These are phyloP conservation scores for Pinus albicaulis DNA, from an alignment of 75 land plant species.

Conservation along the genomic window DNA sequence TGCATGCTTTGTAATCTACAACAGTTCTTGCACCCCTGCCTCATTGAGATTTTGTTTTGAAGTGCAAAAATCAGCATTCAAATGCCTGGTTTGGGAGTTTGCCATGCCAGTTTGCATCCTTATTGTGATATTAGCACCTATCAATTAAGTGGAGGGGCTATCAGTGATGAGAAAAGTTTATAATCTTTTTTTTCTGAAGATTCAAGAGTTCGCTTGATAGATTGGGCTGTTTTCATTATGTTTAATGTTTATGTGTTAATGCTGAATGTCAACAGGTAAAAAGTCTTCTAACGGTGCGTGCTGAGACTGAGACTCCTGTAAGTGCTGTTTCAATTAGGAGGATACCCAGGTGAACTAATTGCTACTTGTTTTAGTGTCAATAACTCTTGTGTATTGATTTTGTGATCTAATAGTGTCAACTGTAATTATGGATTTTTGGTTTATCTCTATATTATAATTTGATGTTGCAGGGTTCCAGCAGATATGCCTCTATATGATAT, in stretches of 20 bases:
- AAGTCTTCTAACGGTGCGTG: slow-evolving; percentile 89
- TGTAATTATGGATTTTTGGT: not conserved
- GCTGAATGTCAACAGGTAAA: slow-evolving; percentile 46
- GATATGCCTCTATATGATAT: slow-evolving; percentile 97
- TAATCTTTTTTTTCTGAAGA: not conserved
- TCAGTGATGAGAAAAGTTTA: not conserved
- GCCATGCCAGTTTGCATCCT: not conserved
- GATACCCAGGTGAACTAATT: slow-evolving; percentile 72
- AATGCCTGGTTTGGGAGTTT: not conserved
- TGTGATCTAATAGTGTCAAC: not conserved
- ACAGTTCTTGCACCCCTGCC: too few species aligned
- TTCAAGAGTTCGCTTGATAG: not conserved
- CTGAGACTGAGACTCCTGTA: slow-evolving; percentile 96
- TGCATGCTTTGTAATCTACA: too few species aligned
- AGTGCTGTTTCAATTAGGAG: slow-evolving; percentile 93
- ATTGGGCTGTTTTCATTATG: not conserved
- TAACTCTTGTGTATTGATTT: not conserved
- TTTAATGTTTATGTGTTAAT: not conserved
- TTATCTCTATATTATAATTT: not conserved
- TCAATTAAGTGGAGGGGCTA: not conserved
- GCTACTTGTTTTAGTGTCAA: not conserved
- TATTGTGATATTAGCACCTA: not conserved
- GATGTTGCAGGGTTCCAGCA: slow-evolving; percentile 75
- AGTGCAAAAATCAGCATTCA: too few species aligned
- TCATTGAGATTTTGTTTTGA: too few species aligned